These are phyloP conservation scores for Trametes cinnabarina DNA, from an alignment of 768 basidiomycete genomes.

Conservation along the genomic window DNA sequence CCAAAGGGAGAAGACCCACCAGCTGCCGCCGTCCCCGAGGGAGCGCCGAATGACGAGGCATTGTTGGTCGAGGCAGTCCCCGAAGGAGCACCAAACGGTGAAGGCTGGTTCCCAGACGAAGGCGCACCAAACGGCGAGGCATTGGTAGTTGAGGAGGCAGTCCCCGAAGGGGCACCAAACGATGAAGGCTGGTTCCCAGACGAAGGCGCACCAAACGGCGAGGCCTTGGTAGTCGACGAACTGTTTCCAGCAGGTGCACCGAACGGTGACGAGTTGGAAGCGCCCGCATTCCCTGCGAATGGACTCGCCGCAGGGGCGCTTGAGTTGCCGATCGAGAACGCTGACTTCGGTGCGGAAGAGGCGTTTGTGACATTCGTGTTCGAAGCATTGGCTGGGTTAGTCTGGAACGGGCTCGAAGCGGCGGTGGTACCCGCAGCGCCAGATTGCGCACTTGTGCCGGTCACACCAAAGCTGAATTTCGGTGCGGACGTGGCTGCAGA, in stretches of 20 bases:
- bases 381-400: neutral
- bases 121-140: conserved; percentile 2
- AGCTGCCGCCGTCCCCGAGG: neutral
- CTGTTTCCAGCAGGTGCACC: neutral
- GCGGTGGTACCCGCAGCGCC: neutral
- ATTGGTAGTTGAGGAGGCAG: neutral
- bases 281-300: neutral
- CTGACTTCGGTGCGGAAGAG: neutral
- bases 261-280: conserved; percentile 3
- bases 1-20: neutral
- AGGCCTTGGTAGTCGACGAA: neutral
- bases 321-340: neutral
- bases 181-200: too few relatives aligned
- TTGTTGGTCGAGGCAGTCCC: neutral
- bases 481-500: conserved; percentile 8
- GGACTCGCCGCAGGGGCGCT: neutral
- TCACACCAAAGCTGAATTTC: conserved; percentile 16
- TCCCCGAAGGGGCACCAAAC: neutral
- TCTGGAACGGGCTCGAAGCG: conserved; percentile 3
- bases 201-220: conserved; percentile 1
- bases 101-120: neutral
- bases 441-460: neutral
- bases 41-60: neutral
- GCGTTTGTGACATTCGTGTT: neutral
- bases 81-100: neutral